phyloP scores from a whole-genome alignment of 2,329 filamentous ascomycete genomes.

The Trematosphaeria pertusa region DNA sequence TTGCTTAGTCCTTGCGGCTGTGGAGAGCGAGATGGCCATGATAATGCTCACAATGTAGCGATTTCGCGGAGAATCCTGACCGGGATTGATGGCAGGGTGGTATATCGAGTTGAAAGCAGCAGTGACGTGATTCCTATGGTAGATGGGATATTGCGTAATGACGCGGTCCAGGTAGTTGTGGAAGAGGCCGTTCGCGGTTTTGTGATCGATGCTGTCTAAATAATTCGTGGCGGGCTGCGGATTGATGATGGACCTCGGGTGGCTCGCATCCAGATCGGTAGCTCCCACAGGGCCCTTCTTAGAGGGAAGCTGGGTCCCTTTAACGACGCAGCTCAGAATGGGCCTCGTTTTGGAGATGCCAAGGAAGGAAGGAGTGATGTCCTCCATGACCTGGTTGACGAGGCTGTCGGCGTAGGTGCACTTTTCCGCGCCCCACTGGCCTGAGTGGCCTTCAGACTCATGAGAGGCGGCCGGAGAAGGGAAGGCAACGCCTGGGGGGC shows the following conservation, averaged over 20 bases:
- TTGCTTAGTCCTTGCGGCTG: slow-evolving; percentile 42
- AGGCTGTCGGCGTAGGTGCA: slow-evolving; percentile 39
- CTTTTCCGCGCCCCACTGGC: slow-evolving; percentile 26
- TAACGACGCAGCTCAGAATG: slow-evolving; percentile 44
- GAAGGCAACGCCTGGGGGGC: slow-evolving; percentile 22
- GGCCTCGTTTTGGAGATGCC: slow-evolving; percentile 42
- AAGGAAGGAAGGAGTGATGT: slow-evolving; percentile 45
- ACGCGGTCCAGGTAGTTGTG: slow-evolving; percentile 42
- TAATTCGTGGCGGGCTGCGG: slow-evolving; percentile 37
- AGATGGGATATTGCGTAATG: slow-evolving; percentile 48
- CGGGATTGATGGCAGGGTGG: slow-evolving; percentile 28
- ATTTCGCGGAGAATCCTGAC: slow-evolving; percentile 36
- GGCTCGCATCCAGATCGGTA: slow-evolving; percentile 45
- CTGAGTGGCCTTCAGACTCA: slow-evolving; percentile 25
- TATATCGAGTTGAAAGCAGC: slow-evolving; percentile 44
- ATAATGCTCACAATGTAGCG: slow-evolving; percentile 47
- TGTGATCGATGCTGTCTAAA: slow-evolving; percentile 37
- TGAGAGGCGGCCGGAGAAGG: slow-evolving; percentile 36
- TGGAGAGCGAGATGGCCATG: slow-evolving; percentile 46
- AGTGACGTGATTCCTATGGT: slow-evolving; percentile 41
- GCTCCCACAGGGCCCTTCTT: slow-evolving; percentile 41
- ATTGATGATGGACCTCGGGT: slow-evolving; percentile 46
- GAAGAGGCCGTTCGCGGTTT: slow-evolving; percentile 40
- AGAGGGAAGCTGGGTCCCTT: slow-evolving; percentile 44
- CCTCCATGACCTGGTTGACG: slow-evolving; percentile 43